Base-by-base conservation (phyloP, 352 stramenopile species). In the Globisporangium sylvaticum region DNA sequence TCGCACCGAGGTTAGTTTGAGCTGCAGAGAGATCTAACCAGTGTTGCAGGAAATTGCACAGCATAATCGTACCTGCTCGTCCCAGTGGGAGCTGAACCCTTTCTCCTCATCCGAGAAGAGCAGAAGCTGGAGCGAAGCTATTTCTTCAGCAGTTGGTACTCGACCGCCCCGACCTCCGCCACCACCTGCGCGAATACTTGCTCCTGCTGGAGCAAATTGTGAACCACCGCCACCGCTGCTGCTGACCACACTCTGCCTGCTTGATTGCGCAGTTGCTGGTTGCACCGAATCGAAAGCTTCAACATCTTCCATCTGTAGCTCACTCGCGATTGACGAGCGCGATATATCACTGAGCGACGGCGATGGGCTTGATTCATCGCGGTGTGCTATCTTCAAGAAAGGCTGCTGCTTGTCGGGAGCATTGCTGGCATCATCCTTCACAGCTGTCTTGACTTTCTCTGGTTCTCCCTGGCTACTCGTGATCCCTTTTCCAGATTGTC, bases 61-160 rank as follows among this genome's bases (percentile, higher is more conserved):
- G 18, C 20, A 24, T 24, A 8, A 22, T 20, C 64, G 44, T 52
- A 89, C 79, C 74, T 93, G 85, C 37, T 87, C 72, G 42, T 89
- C 75, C 84, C 81, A 92, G 62, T 94, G 86, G 15, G 71, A 76
- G 34, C 70, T 88, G 69, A 94, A 91, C 7, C 62, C 64, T 55
- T 88, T 90, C 46, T 78, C 84, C 42, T 60, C 68, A 34, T 73
- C 65, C 3, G 76, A 73, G 62, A 95, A 92, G 22, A 95, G 58
- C 56, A 94, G 65, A 12, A 75, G 67, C 7, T 84, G 87, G 10
- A 92, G 67, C 25, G 79, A 70, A 15, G 79, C 60, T 8, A 87
- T 58, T 48, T 91, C 80, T 1, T 78, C 78, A n/a, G 69, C 42
- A 6, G 77, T 80, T 7, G 72, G 69, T 27, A 64, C 22, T 58